These are phyloP conservation scores for Otatea glauca DNA, from an alignment of 176 grass and related monocot genomes.

Conservation along the genomic window DNA sequence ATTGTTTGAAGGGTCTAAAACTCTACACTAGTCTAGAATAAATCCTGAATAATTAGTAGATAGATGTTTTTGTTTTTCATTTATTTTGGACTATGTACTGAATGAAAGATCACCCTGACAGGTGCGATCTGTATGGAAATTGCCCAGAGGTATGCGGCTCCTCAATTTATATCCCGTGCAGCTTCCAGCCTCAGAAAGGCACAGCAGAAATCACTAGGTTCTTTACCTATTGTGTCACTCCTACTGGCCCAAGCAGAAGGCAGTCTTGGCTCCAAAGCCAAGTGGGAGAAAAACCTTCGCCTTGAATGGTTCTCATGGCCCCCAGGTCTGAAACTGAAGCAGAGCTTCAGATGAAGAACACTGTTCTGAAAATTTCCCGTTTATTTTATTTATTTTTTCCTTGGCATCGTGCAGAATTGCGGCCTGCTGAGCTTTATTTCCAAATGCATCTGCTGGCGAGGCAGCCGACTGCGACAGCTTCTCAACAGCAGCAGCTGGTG, in stretches of 20 bases:
- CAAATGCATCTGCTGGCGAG: conserved; percentile 91
- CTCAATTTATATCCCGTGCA: conserved; percentile 73
- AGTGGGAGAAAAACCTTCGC: conserved; percentile 92
- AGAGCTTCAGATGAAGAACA: background rate
- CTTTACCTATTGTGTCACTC: conserved; percentile 68
- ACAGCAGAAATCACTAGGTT: conserved; percentile 60
- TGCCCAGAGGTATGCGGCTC: conserved; percentile 59
- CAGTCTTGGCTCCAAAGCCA: conserved; percentile 81
- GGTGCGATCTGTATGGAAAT: conserved; percentile 82
- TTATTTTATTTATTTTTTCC: background rate
- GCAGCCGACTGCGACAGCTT: conserved; percentile 39
- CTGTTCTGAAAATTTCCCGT: background rate
- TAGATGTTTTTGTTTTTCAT: background rate
- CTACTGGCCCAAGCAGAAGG: conserved; percentile 92
- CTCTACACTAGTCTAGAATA: background rate
- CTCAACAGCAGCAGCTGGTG: conserved; percentile 47
- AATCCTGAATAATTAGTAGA: background rate
- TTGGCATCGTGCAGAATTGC: conserved; percentile 59
- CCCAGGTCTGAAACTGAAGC: conserved; percentile 57
- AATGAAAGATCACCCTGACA: conserved; percentile 44
- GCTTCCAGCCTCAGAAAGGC: conserved; percentile 76
- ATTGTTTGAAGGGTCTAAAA: background rate
- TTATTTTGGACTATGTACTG: conserved; percentile 1
- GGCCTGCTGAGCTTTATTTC: conserved; percentile 84
- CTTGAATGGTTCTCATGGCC: conserved; percentile 91